Percentiles rank a stretch among this genome's conserved stretches.
Conservation (phyloP, 371 early-diverging fungal genomes). For the Catenaria anguillulae region DNA sequence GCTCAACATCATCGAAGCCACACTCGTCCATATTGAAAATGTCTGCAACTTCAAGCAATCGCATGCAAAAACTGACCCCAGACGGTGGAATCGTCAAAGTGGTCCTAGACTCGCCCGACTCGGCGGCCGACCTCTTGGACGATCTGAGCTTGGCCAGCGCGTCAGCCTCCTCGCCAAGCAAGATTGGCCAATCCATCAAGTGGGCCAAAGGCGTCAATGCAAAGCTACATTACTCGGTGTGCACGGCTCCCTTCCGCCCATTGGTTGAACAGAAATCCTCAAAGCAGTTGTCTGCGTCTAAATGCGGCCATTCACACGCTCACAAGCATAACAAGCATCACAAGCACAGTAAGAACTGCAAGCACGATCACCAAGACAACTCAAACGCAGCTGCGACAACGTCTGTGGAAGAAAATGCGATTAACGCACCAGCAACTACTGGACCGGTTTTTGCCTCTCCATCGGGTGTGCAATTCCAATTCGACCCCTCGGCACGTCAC, state of each 20-base stretch:
- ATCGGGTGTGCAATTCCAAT: background rate
- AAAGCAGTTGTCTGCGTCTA: background rate
- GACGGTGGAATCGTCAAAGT: constrained; percentile 10
- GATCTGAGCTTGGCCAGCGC: too few species aligned
- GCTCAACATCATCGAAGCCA: too few species aligned
- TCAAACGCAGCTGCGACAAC: background rate
- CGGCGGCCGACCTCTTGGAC: too few species aligned
- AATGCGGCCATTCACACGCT: background rate
- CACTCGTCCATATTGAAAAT: too few species aligned
- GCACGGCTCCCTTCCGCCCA: constrained; percentile 7
- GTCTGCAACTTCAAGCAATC: too few species aligned
- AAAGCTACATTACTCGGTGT: constrained; percentile 2
- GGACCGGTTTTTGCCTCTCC: background rate
- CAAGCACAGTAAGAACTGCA: too few species aligned
- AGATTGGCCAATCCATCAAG: background rate
- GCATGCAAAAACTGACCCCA: constrained; percentile 5
- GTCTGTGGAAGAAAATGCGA: too few species aligned
- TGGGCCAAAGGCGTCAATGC: constrained; percentile 8
- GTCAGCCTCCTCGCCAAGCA: too few species aligned
- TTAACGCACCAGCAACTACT: too few species aligned
- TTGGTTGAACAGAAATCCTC: background rate
- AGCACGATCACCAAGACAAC: background rate
- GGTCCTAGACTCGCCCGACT: background rate
- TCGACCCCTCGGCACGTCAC: background rate
- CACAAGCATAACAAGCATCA: too few species aligned